These are phyloP conservation scores for Exophiala spinifera DNA, from an alignment of 2,329 filamentous ascomycete genomes.

Conservation along the genomic window DNA sequence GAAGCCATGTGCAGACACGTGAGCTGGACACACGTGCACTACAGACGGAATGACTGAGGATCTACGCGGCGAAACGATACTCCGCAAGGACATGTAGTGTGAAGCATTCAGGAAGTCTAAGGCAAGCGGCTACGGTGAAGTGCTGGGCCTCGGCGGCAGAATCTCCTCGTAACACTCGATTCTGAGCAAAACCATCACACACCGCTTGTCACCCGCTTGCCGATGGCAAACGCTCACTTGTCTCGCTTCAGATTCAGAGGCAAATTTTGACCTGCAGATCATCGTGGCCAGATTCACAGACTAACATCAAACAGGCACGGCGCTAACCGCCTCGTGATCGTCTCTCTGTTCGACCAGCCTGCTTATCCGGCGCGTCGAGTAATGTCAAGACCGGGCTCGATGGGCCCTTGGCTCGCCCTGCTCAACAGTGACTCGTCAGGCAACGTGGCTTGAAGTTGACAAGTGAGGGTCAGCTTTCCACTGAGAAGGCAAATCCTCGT, in stretches of 20 bases:
- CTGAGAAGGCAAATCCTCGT: conserved; percentile 9
- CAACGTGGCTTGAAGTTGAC: conserved; percentile 20
- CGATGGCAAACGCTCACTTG: too few species aligned
- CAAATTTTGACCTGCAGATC: conserved; percentile 6
- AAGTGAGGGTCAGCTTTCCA: conserved; percentile 12
- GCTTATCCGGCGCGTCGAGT: not conserved
- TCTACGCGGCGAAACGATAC: too few species aligned
- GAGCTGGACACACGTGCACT: too few species aligned
- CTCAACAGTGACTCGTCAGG: conserved; percentile 19
- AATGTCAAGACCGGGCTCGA: not conserved
- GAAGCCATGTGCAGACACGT: too few species aligned
- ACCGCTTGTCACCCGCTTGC: not conserved
- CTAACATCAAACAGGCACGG: not conserved
- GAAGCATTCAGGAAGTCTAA: too few species aligned
- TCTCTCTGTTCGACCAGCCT: not conserved
- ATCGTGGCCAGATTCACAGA: conserved; percentile 6
- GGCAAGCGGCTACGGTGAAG: not conserved
- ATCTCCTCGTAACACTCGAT: not conserved
- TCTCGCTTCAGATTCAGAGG: not conserved
- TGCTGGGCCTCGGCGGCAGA: not conserved
- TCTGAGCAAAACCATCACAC: not conserved
- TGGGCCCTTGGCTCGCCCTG: conserved; percentile 11
- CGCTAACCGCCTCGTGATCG: conserved; percentile 18
- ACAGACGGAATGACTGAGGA: too few species aligned
- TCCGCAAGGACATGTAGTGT: too few species aligned